Evolutionary conservation across 768 basidiomycete genomes (phyloP).

Genomic region (Hypholoma fasciculare): DNA sequence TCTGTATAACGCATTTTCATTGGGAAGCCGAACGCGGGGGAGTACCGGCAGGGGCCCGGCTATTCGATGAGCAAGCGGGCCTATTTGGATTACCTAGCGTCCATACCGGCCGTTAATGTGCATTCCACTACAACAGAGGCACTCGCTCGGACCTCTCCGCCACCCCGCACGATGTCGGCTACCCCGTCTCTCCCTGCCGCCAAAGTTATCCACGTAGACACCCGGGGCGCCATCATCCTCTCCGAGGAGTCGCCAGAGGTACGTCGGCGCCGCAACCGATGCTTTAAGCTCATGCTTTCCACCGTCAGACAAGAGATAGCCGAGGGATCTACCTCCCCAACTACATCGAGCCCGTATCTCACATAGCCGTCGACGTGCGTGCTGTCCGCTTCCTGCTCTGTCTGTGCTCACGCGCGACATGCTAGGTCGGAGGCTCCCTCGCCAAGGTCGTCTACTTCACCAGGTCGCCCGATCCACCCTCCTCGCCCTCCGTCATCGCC

Average conservation of each 20-base stretch:
- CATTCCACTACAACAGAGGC: conserved; percentile 1
- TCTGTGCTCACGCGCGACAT: conserved; percentile 15
- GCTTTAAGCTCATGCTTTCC: conserved; percentile 9
- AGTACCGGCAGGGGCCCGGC: not conserved
- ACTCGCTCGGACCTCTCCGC: conserved; percentile 5
- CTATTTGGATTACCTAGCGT: conserved; percentile 6
- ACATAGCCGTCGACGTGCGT: conserved; percentile 96
- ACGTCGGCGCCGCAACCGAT: conserved; percentile 23
- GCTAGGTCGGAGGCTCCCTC: conserved; percentile 92
- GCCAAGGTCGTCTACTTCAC: conserved; percentile 99
- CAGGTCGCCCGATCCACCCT: conserved; percentile 84
- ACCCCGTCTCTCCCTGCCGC: conserved; percentile 74
- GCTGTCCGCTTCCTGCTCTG: conserved; percentile 2
- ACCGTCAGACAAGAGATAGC: conserved; percentile 80
- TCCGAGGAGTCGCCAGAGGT: conserved; percentile 95
- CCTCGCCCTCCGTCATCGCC: conserved; percentile 68
- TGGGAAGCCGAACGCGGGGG: not conserved
- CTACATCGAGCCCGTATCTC: conserved; percentile 95
- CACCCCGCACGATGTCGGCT: conserved; percentile 11
- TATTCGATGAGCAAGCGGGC: not conserved
- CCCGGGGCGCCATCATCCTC: conserved; percentile 89
- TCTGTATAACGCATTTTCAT: conserved; percentile 9
- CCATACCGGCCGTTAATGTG: conserved; percentile 8
- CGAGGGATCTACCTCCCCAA: conserved; percentile 97
- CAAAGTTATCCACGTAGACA: conserved; percentile 92